Evolutionary conservation across 2,329 filamentous ascomycete genomes (phyloP).

Genomic region (Colletotrichum nymphaeae): DNA sequence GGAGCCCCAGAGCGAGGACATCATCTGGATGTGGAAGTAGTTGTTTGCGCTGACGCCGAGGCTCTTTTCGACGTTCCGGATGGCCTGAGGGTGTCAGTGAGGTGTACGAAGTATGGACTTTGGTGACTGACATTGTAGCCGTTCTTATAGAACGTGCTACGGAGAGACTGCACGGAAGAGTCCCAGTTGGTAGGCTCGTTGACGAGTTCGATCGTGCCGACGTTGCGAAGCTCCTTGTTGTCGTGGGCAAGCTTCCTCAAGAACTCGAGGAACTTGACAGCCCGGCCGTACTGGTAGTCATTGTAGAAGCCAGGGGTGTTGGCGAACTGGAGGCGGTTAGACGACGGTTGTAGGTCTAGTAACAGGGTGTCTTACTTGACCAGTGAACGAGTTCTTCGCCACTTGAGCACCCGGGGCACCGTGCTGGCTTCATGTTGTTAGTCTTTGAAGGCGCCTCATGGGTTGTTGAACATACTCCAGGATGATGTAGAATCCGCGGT

Average conservation of each 20-base stretch:
- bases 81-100: conserved; percentile 44
- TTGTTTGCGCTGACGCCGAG: conserved; percentile 54
- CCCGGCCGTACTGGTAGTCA: conserved; percentile 66
- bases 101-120: not conserved
- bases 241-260: conserved; percentile 64
- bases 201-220: conserved; percentile 69
- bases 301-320: conserved; percentile 63
- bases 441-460: not conserved
- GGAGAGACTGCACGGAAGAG: conserved; percentile 45
- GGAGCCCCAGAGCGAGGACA: conserved; percentile 65
- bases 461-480: conserved; percentile 47
- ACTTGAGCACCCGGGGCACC: conserved; percentile 62
- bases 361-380: conserved; percentile 43
- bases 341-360: not conserved
- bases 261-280: conserved; percentile 65
- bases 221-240: conserved; percentile 60
- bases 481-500: conserved; percentile 63
- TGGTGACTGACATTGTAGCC: conserved; percentile 43
- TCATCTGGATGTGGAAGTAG: conserved; percentile 63
- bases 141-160: conserved; percentile 58
- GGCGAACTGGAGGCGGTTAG: conserved; percentile 33
- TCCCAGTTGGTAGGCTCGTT: conserved; percentile 65
- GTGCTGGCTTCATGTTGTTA: conserved; percentile 48
- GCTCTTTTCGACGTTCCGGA: conserved; percentile 59
- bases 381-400: conserved; percentile 58